Conservation (phyloP, 1,139 yeast species). For the Candida sp. region DNA sequence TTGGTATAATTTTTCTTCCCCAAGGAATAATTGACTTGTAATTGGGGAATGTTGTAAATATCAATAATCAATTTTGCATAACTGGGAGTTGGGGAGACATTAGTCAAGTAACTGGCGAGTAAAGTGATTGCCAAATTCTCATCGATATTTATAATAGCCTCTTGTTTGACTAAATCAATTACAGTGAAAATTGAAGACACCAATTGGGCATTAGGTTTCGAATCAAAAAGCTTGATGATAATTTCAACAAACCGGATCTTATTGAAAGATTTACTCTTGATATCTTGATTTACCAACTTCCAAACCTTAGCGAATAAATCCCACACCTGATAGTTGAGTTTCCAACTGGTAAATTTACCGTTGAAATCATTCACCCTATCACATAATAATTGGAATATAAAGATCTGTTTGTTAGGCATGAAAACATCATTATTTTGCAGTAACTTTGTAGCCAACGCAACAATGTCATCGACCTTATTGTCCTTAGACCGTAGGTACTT, state of each 20-base stretch:
- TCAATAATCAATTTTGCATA: conserved; percentile 14
- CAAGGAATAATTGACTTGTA: conserved; percentile 20
- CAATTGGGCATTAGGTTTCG: conserved; percentile 8
- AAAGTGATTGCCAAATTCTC: conserved; percentile 17
- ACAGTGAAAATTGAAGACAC: conserved; percentile 14
- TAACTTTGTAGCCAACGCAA: conserved; percentile 37
- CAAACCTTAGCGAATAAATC: conserved; percentile 39
- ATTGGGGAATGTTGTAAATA: conserved; percentile 23
- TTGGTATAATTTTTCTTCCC: conserved; percentile 28
- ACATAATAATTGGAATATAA: conserved; percentile 62
- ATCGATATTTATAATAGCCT: conserved; percentile 31
- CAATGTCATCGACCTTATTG: conserved; percentile 40
- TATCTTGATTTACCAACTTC: conserved; percentile 17
- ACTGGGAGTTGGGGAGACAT: background rate
- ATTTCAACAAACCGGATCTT: conserved; percentile 22
- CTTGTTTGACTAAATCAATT: conserved; percentile 14
- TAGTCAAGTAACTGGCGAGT: conserved; percentile 8
- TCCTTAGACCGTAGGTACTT: conserved; percentile 59
- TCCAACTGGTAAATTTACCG: conserved; percentile 36
- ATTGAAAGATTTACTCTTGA: conserved; percentile 32
- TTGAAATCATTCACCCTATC: conserved; percentile 58
- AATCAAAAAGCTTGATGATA: conserved; percentile 10
- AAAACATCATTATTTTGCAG: conserved; percentile 35
- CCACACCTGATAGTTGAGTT: conserved; percentile 44
- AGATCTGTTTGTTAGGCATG: conserved; percentile 60